Percentiles rank a stretch among this genome's conserved stretches.
Evolutionary conservation across 371 early-diverging fungal species (phyloP).

Genomic region (Globomyces sp.): DNA sequence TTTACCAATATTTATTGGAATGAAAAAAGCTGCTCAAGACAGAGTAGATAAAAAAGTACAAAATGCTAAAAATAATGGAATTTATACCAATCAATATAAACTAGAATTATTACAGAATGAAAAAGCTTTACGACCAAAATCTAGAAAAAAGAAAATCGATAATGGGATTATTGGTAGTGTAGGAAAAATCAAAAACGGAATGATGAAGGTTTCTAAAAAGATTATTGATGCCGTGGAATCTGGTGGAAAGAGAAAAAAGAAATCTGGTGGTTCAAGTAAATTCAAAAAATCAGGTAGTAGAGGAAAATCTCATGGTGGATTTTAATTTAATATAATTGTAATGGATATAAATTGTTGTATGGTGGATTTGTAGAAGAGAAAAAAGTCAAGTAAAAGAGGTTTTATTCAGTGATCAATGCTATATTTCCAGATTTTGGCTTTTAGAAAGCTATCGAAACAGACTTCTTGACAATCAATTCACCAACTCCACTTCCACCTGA

Average conservation of each 20-base stretch:
- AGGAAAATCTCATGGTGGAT: too few relatives aligned
- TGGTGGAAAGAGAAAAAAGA: constrained; percentile 8
- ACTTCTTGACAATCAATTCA: too few relatives aligned
- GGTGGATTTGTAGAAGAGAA: too few relatives aligned
- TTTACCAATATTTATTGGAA: constrained; percentile 27
- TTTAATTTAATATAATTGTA: too few relatives aligned
- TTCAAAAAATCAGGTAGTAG: too few relatives aligned
- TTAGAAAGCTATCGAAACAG: too few relatives aligned
- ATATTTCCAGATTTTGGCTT: too few relatives aligned
- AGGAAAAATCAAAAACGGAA: constrained; percentile 16
- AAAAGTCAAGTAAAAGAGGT: too few relatives aligned
- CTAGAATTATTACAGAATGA: not conserved
- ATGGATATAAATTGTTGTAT: too few relatives aligned
- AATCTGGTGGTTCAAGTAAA: not conserved
- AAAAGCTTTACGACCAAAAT: constrained; percentile 6
- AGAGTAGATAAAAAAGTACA: constrained; percentile 30
- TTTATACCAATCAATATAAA: constrained; percentile 25
- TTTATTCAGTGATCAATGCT: too few relatives aligned
- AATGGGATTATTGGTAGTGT: constrained; percentile 13
- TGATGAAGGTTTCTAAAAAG: constrained; percentile 18
- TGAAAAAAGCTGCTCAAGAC: constrained; percentile 25
- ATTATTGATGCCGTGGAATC: constrained; percentile 11
- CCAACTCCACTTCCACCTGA: too few relatives aligned
- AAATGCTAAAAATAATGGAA: constrained; percentile 47
- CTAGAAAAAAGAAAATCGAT: constrained; percentile 13